Conservation (phyloP, 306 rosid genomes). For the Arachis hypogaea region DNA sequence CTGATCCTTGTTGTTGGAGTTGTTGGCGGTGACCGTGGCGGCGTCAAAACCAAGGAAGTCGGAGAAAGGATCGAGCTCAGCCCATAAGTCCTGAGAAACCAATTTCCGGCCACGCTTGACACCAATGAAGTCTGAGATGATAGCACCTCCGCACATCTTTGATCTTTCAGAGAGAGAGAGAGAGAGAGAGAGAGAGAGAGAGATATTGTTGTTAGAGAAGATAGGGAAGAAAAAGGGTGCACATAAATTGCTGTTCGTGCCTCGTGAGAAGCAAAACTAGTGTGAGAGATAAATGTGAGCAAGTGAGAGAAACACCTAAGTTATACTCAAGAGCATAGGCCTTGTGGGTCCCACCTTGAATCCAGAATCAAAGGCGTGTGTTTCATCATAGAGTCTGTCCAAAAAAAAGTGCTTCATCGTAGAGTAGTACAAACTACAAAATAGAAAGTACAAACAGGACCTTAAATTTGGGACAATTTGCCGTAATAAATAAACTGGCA, state of each 20-base stretch:
- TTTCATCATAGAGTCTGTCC: not conserved
- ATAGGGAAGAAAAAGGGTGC: not conserved
- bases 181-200: not conserved
- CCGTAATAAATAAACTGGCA: too few relatives aligned
- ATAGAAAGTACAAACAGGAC: too few relatives aligned
- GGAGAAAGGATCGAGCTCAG: slow-evolving; percentile 62
- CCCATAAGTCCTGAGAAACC: slow-evolving; percentile 56
- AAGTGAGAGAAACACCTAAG: not conserved
- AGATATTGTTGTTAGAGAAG: too few relatives aligned
- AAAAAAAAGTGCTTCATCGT: too few relatives aligned
- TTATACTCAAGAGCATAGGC: not conserved
- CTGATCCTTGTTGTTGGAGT: not conserved
- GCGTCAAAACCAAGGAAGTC: slow-evolving; percentile 61
- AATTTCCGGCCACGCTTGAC: slow-evolving; percentile 55
- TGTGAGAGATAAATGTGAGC: not conserved
- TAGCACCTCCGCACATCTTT: slow-evolving; percentile 94
- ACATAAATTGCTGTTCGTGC: not conserved
- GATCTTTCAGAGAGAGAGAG: too few relatives aligned
- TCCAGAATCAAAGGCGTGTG: not conserved
- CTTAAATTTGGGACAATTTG: too few relatives aligned
- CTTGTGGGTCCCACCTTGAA: not conserved
- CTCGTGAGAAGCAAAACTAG: slow-evolving; percentile 10
- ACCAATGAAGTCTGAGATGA: slow-evolving; percentile 69
- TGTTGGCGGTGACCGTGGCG: not conserved
- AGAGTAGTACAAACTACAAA: too few relatives aligned